These are phyloP conservation scores for Vanrija sp. DNA, from an alignment of 1,284 basidiomycete genomes.

Conservation along the genomic window DNA sequence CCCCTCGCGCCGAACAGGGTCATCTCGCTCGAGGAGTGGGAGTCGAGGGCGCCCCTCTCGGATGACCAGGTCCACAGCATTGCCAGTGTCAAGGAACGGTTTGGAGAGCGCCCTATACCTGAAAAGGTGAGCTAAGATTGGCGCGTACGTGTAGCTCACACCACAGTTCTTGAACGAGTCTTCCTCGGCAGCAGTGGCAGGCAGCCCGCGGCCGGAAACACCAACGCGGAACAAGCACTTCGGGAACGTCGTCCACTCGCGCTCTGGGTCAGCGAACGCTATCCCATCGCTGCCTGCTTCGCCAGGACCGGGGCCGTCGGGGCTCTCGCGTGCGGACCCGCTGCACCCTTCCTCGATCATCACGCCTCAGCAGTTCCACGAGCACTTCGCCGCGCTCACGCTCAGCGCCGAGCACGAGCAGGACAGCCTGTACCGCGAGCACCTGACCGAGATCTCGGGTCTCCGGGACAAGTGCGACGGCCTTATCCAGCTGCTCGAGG, in stretches of 20 bases:
- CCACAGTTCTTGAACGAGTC: constrained; percentile 15
- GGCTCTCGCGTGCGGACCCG: constrained; percentile 38
- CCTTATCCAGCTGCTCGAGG: constrained; percentile 64
- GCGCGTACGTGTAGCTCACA: neutral
- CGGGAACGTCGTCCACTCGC: constrained; percentile 4
- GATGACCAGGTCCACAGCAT: constrained; percentile 69
- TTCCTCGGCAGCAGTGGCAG: neutral
- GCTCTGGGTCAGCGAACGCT: constrained; percentile 8
- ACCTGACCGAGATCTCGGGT: constrained; percentile 67
- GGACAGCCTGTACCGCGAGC: constrained; percentile 79
- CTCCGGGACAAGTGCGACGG: constrained; percentile 71
- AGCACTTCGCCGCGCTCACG: constrained; percentile 85
- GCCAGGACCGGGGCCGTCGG: constrained; percentile 10
- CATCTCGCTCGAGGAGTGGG: constrained; percentile 76
- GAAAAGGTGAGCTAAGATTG: constrained; percentile 61
- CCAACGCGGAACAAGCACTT: constrained; percentile 3
- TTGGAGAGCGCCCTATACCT: constrained; percentile 61
- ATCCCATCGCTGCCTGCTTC: constrained; percentile 16
- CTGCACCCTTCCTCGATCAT: constrained; percentile 58
- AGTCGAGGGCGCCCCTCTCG: constrained; percentile 67
- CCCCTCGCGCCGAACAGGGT: constrained; percentile 18
- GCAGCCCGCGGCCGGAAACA: constrained; percentile 45
- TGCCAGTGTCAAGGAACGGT: constrained; percentile 59
- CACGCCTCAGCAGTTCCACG: constrained; percentile 88
- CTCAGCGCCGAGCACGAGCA: constrained; percentile 83